Percentiles rank a stretch among this genome's conserved stretches.
These are phyloP conservation scores for Rhizopogon hawkerae DNA, from an alignment of 1,284 basidiomycete species.

Conservation along the genomic window DNA sequence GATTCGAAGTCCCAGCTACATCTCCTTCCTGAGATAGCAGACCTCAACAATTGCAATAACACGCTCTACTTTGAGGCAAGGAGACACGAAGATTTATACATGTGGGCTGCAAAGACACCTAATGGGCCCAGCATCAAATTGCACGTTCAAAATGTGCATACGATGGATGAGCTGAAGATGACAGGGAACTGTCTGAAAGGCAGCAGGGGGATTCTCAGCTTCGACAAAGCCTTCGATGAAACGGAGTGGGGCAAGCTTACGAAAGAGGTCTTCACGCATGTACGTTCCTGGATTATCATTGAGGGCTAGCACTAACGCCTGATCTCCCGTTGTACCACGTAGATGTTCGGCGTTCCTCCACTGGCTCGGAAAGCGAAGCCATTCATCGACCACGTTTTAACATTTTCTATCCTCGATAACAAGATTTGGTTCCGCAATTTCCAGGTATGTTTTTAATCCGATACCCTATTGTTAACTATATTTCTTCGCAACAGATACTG, in stretches of 20 bases:
- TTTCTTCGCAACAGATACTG: conserved; percentile 45
- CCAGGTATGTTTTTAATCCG: conserved; percentile 48
- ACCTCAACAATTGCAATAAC: conserved; percentile 98
- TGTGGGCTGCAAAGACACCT: conserved; percentile 96
- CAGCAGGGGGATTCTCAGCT: conserved; percentile 84
- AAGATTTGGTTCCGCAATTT: conserved; percentile 99
- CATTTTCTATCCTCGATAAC: conserved; percentile 91
- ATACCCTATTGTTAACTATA: background rate
- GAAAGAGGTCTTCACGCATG: conserved; percentile 96
- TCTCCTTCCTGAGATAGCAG: conserved; percentile 93
- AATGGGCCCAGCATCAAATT: conserved; percentile 97
- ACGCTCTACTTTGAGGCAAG: conserved; percentile 96
- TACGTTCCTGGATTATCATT: conserved; percentile 35
- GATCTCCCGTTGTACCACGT: conserved; percentile 4
- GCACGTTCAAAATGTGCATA: conserved; percentile 98
- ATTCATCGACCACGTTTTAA: conserved; percentile 96
- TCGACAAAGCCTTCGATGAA: conserved; percentile 87
- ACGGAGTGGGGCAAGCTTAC: conserved; percentile 83
- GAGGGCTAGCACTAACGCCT: conserved; percentile 9
- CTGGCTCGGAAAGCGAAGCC: conserved; percentile 89
- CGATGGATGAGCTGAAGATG: conserved; percentile 99
- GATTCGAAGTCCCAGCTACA: conserved; percentile 95
- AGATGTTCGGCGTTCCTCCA: conserved; percentile 95
- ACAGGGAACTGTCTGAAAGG: conserved; percentile 99
- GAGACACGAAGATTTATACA: conserved; percentile 90